Evolutionary conservation across 305 asterid genomes (phyloP).

Genomic region (Caryopteris hybrid): DNA sequence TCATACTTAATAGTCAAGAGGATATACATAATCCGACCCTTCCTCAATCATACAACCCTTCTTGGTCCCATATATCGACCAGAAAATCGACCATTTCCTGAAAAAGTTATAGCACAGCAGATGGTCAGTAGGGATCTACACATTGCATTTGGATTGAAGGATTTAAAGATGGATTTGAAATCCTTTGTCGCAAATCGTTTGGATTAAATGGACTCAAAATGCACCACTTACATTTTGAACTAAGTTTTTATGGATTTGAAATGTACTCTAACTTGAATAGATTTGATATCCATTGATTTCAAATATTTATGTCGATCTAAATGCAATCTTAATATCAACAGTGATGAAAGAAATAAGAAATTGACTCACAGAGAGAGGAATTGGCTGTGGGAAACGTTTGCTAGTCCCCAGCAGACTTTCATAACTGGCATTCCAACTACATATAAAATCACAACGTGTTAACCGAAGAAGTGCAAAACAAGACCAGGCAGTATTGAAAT

Average conservation of each 20-base stretch:
- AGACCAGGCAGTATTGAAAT: neutral
- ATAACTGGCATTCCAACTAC: slow-evolving; percentile 63
- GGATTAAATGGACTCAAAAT: neutral
- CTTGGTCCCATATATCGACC: slow-evolving; percentile 81
- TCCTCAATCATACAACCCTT: slow-evolving; percentile 53
- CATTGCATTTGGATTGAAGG: neutral
- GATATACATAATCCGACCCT: slow-evolving; percentile 5
- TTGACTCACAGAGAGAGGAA: slow-evolving; percentile 69
- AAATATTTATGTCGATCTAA: too few species aligned
- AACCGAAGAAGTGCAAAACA: too few species aligned
- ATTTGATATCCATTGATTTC: too few species aligned
- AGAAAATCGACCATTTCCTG: slow-evolving; percentile 87
- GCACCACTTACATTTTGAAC: too few species aligned
- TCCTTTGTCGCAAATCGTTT: neutral
- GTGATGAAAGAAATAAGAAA: neutral
- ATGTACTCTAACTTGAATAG: too few species aligned
- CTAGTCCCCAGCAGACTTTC: slow-evolving; percentile 59
- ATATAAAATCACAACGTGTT: neutral
- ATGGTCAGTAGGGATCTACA: neutral
- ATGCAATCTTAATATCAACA: neutral
- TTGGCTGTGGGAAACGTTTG: slow-evolving; percentile 58
- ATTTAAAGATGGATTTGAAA: too few species aligned
- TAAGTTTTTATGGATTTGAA: too few species aligned
- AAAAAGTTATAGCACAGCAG: neutral
- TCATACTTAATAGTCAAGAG: neutral